Percentiles rank a stretch among this genome's conserved stretches.
Evolutionary conservation across 805 yeast species (phyloP).

Genomic region (Wickerhamomyces sydowiorum): DNA sequence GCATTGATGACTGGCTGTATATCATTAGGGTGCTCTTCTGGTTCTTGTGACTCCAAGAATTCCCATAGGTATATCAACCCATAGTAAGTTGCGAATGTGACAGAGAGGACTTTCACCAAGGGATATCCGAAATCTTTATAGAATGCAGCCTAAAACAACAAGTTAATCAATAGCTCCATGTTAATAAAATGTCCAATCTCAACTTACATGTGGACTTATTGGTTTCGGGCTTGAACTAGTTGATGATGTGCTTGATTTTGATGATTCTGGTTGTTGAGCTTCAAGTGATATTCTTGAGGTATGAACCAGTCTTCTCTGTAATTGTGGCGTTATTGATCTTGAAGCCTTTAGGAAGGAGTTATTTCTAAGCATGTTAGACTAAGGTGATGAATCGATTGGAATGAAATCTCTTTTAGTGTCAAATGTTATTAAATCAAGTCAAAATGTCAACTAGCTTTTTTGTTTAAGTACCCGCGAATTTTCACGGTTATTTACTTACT

Average conservation of each 20-base stretch:
- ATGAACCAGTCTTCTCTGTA: no score
- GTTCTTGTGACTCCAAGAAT: slow-evolving; percentile 28
- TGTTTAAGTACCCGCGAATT: no score
- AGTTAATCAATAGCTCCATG: neutral
- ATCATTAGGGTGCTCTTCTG: neutral
- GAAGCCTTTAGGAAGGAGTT: no score
- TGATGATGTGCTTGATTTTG: neutral
- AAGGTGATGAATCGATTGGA: no score
- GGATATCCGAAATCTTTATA: slow-evolving; percentile 44
- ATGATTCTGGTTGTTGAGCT: neutral
- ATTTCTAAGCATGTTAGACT: no score
- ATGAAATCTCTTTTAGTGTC: no score
- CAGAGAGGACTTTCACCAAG: slow-evolving; percentile 34
- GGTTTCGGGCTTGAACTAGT: neutral
- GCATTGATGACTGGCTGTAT: neutral
- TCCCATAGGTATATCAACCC: slow-evolving; percentile 40
- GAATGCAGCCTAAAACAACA: slow-evolving; percentile 24
- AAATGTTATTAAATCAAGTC: no score
- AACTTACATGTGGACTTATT: neutral
- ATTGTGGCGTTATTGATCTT: no score
- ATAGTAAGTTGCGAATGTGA: slow-evolving; percentile 43
- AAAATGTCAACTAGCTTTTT: no score
- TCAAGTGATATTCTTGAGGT: no score
- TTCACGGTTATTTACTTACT: no score
- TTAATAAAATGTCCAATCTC: neutral